Evolutionary conservation across 495 filamentous ascomycete genomes (phyloP).

Genomic region (Daldinia concentrica): DNA sequence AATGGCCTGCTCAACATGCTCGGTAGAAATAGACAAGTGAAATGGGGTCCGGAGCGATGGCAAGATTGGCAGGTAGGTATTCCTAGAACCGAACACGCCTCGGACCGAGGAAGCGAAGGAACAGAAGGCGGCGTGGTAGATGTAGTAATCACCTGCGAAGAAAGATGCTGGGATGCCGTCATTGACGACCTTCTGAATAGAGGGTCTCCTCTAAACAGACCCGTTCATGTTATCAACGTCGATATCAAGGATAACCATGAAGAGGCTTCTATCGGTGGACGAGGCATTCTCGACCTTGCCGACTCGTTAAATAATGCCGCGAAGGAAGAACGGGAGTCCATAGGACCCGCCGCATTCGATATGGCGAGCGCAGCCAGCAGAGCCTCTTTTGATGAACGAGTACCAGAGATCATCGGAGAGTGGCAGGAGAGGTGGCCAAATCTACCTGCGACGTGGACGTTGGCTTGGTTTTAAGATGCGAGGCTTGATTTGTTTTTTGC

Average conservation of each 20-base stretch:
- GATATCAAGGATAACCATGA: constrained; percentile 99
- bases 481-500: constrained; percentile 14
- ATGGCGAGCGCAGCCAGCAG: constrained; percentile 72
- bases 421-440: constrained; percentile 98
- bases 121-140: constrained; percentile 92
- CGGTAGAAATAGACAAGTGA: constrained; percentile 87
- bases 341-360: constrained; percentile 72
- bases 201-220: constrained; percentile 82
- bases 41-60: constrained; percentile 96
- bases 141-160: constrained; percentile 96
- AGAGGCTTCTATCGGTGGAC: constrained; percentile 89
- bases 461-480: constrained; percentile 84
- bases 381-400: constrained; percentile 86
- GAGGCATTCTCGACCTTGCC: constrained; percentile 91
- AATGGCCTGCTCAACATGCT: constrained; percentile 98
- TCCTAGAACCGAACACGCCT: constrained; percentile 71
- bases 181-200: constrained; percentile 90
- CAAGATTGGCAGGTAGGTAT: constrained; percentile 95
- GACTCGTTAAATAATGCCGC: constrained; percentile 87
- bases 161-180: constrained; percentile 98
- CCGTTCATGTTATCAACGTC: constrained; percentile 96
- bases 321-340: constrained; percentile 72
- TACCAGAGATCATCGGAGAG: constrained; percentile 90
- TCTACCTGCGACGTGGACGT: constrained; percentile 89
- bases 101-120: constrained; percentile 76